Evolutionary conservation across 805 yeast genomes (phyloP).

Genomic region (Priceomyces melissophilus): DNA sequence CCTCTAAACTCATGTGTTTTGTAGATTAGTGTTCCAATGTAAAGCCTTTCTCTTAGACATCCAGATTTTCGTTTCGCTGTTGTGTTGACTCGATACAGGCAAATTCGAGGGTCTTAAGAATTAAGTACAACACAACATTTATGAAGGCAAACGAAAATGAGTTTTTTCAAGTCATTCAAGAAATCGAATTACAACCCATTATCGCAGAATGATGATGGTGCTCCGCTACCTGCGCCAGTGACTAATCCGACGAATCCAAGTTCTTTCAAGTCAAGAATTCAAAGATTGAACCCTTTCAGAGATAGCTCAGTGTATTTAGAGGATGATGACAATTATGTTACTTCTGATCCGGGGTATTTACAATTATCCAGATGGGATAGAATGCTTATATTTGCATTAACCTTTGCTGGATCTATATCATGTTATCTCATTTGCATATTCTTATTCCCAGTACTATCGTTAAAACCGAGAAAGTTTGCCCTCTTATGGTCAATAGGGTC

Average conservation of each 20-base stretch:
- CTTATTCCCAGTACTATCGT: slow-evolving; percentile 39
- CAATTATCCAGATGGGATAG: slow-evolving; percentile 46
- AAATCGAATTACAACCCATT: slow-evolving; percentile 26
- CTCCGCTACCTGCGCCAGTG: slow-evolving; percentile 38
- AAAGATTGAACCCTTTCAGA: slow-evolving; percentile 38
- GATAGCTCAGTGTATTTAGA: slow-evolving; percentile 35
- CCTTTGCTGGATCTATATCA: slow-evolving; percentile 40
- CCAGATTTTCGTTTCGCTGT: neutral
- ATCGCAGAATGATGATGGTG: slow-evolving; percentile 30
- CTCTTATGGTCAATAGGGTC: slow-evolving; percentile 47
- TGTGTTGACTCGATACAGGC: too few species aligned
- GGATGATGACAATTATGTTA: slow-evolving; percentile 42
- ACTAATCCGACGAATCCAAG: slow-evolving; percentile 20
- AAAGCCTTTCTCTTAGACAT: neutral
- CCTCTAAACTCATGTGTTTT: slow-evolving; percentile 9
- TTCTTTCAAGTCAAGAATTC: slow-evolving; percentile 28
- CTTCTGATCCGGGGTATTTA: slow-evolving; percentile 41
- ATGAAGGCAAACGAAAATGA: slow-evolving; percentile 22
- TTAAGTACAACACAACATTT: neutral
- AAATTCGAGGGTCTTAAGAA: too few species aligned
- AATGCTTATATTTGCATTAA: slow-evolving; percentile 42
- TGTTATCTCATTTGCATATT: slow-evolving; percentile 43
- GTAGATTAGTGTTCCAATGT: too few species aligned
- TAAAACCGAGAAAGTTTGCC: slow-evolving; percentile 45
- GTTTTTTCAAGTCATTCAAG: slow-evolving; percentile 35